A percentile compares a stretch with the other conserved stretches of the same genome.
These are phyloP conservation scores for Cladosporium halotolerans DNA, from an alignment of 2,329 filamentous ascomycete genomes.

Conservation along the genomic window DNA sequence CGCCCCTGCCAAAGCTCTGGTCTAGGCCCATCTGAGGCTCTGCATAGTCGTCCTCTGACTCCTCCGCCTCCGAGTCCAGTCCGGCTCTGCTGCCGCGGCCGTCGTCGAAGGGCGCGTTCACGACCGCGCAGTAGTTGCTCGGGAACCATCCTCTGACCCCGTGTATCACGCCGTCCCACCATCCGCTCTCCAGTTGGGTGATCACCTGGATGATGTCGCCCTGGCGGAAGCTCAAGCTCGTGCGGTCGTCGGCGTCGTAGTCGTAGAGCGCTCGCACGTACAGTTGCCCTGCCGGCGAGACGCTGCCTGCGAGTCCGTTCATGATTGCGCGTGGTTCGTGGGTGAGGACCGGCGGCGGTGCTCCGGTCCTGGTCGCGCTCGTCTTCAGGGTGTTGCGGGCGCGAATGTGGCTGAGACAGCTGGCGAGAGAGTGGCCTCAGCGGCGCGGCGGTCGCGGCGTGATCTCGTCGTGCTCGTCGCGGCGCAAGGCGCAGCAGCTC, in stretches of 20 bases:
- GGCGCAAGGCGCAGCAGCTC: conserved; percentile 1
- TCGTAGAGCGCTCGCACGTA: conserved; percentile 96
- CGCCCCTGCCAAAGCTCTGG: conserved; percentile 41
- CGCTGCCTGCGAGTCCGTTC: conserved; percentile 46
- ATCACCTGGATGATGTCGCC: conserved; percentile 98
- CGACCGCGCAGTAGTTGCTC: conserved; percentile 93
- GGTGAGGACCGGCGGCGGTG: conserved; percentile 2
- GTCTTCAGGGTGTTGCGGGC: conserved; percentile 6
- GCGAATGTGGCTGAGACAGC: conserved; percentile 11
- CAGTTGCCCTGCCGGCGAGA: conserved; percentile 53
- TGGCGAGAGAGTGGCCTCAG: conserved; percentile 5
- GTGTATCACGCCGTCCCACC: conserved; percentile 99
- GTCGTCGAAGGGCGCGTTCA: conserved; percentile 68
- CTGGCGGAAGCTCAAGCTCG: conserved; percentile 91
- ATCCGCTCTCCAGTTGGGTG: conserved; percentile 94
- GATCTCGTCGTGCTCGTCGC: too few species aligned
- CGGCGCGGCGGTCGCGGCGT: neutral
- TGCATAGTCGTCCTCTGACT: conserved; percentile 60
- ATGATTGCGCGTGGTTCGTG: conserved; percentile 29
- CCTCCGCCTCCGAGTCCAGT: conserved; percentile 37
- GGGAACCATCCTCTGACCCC: conserved; percentile 97
- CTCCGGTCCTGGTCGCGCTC: conserved; percentile 1
- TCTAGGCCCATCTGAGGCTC: conserved; percentile 41
- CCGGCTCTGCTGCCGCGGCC: conserved; percentile 54
- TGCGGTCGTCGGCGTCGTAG: conserved; percentile 95